A percentile compares a stretch with the other conserved stretches of the same genome.
phyloP scores from a whole-genome alignment of 495 filamentous ascomycete species.

The Aspergillus coremiiformis region DNA sequence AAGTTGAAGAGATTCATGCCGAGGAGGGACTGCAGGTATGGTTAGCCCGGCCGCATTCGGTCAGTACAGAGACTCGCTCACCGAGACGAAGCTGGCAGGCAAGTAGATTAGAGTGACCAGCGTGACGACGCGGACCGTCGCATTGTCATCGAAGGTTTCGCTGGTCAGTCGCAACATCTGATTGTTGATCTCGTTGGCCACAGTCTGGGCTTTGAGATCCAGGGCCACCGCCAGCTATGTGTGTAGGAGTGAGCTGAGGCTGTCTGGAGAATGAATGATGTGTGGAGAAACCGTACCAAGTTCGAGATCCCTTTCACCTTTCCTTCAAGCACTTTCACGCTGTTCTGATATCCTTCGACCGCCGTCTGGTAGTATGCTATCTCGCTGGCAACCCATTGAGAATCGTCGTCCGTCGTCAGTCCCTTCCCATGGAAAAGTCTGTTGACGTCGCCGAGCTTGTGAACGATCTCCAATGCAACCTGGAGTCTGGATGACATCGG shows the following conservation, averaged over 20 bases:
- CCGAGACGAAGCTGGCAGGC: slow-evolving; percentile 35
- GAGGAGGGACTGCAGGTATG: slow-evolving; percentile 14
- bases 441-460: slow-evolving; percentile 7
- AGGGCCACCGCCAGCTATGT: slow-evolving; percentile 21
- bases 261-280: no score
- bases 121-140: slow-evolving; percentile 32
- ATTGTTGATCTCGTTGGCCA: slow-evolving; percentile 20
- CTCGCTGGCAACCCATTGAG: slow-evolving; percentile 1
- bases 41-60: neutral
- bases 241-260: no score
- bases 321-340: slow-evolving; percentile 9
- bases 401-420: neutral
- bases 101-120: slow-evolving; percentile 36
- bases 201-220: slow-evolving; percentile 23
- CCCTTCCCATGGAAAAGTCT: neutral
- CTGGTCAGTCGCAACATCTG: slow-evolving; percentile 31
- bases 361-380: slow-evolving; percentile 2
- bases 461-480: slow-evolving; percentile 7
- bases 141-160: slow-evolving; percentile 27
- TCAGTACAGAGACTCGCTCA: slow-evolving; percentile 15
- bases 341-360: slow-evolving; percentile 9
- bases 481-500: slow-evolving; percentile 5
- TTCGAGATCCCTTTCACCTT: slow-evolving; percentile 14
- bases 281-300: no score
- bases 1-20: slow-evolving; percentile 27